phyloP scores from a whole-genome alignment of 306 rosid genomes.

The Lablab purpureus region DNA sequence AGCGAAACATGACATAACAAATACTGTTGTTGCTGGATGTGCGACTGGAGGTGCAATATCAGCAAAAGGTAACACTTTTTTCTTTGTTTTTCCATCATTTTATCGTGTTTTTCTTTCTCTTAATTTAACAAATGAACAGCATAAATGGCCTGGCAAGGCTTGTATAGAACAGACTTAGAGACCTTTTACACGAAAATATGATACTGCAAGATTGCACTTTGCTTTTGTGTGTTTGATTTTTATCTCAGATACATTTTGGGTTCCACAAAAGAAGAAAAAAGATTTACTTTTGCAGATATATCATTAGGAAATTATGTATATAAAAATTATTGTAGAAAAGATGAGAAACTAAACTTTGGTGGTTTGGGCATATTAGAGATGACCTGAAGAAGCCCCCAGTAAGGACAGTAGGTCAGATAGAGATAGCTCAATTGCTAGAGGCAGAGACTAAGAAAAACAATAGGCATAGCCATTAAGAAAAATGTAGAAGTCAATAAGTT shows the following conservation, averaged over 20 bases:
- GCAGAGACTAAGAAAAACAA: not conserved
- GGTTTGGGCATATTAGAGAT: not conserved
- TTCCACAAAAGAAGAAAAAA: not conserved
- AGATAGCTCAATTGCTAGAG: not conserved
- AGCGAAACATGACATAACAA: slow-evolving; percentile 85
- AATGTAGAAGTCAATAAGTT: not conserved
- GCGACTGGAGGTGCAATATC: slow-evolving; percentile 88
- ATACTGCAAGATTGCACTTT: not conserved
- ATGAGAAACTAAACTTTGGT: not conserved
- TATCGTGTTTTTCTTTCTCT: slow-evolving; percentile 21
- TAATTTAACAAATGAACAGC: slow-evolving; percentile 19
- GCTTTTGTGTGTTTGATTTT: no score
- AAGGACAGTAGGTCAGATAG: not conserved
- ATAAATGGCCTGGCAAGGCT: slow-evolving; percentile 11
- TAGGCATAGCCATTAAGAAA: not conserved
- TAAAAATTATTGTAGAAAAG: not conserved
- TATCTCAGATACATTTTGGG: not conserved
- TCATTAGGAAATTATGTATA: not conserved
- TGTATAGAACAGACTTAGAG: slow-evolving; percentile 1
- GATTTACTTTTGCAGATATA: slow-evolving; percentile 8
- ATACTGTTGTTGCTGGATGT: slow-evolving; percentile 91
- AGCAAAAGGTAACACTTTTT: slow-evolving; percentile 73
- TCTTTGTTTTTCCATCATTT: not conserved
- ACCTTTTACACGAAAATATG: not conserved
- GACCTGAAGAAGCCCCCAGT: not conserved